These are phyloP conservation scores for Tetraselmis striata DNA, from an alignment of 139 green algal genomes.

Conservation along the genomic window DNA sequence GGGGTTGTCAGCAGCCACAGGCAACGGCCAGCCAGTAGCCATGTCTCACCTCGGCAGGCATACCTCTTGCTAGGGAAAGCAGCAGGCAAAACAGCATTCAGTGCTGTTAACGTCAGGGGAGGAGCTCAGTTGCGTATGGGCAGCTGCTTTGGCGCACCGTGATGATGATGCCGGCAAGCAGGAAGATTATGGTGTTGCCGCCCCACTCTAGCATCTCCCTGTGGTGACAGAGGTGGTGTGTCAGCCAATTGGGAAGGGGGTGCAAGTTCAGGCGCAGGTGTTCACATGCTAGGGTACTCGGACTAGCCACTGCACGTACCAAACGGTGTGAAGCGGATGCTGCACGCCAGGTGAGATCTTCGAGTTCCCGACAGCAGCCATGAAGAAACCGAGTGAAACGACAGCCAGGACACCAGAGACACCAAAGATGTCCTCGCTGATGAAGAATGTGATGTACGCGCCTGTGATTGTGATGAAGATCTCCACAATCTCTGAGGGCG, in stretches of 20 bases:
- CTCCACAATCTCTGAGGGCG: constrained; percentile 19
- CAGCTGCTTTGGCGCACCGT: constrained; percentile 26
- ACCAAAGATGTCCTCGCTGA: constrained; percentile 41
- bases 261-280: too few species aligned
- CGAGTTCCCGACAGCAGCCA: constrained; percentile 34
- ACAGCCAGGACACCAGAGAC: constrained; percentile 58
- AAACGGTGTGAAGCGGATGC: constrained; percentile 28
- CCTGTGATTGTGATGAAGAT: constrained; percentile 48
- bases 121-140: too few species aligned
- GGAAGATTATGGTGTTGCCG: constrained; percentile 70
- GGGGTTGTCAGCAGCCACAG: too few species aligned
- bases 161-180: constrained; percentile 52
- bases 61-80: too few species aligned
- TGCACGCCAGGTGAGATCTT: constrained; percentile 27
- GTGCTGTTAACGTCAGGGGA: too few species aligned
- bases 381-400: constrained; percentile 37
- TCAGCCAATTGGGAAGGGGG: too few species aligned
- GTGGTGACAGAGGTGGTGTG: background rate
- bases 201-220: constrained; percentile 55
- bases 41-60: too few species aligned
- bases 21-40: too few species aligned
- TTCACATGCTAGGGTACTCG: too few species aligned
- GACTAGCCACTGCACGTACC: too few species aligned
- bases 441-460: constrained; percentile 41
- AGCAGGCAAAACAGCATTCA: too few species aligned